phyloP scores from a whole-genome alignment of 805 yeast genomes.

The Candida silvicultrix region DNA sequence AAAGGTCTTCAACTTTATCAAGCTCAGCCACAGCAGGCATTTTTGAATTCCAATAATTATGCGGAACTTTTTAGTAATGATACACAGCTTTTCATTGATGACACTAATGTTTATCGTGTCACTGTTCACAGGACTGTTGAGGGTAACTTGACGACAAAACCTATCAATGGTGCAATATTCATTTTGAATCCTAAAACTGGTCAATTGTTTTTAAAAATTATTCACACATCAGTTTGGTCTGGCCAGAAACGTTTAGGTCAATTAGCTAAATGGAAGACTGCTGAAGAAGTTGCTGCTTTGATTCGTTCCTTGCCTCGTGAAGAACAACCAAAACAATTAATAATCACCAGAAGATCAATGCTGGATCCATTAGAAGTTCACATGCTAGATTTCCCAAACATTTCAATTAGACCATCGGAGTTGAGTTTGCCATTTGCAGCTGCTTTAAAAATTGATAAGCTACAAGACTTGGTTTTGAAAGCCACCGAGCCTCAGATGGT shows the following conservation, averaged over 20 bases:
- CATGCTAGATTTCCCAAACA: conserved; percentile 93
- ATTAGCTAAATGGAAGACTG: conserved; percentile 95
- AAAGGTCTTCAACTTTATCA: conserved; percentile 92
- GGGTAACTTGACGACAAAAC: conserved; percentile 88
- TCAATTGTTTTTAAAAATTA: conserved; percentile 79
- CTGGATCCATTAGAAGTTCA: conserved; percentile 94
- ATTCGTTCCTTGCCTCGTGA: conserved; percentile 85
- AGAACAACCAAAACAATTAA: conserved; percentile 90
- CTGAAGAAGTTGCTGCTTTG: conserved; percentile 93
- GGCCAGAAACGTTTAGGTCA: conserved; percentile 94
- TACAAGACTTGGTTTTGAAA: conserved; percentile 69
- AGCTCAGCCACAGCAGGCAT: conserved; percentile 89
- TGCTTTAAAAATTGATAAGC: conserved; percentile 73
- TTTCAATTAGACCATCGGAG: conserved; percentile 84
- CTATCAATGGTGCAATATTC: conserved; percentile 89
- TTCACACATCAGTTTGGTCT: conserved; percentile 93
- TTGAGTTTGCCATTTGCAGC: conserved; percentile 85
- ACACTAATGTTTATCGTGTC: conserved; percentile 89
- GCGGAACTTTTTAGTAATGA: conserved; percentile 85
- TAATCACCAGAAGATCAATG: conserved; percentile 86
- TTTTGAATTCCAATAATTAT: conserved; percentile 82
- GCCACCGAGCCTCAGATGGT: conserved; percentile 95
- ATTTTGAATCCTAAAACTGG: conserved; percentile 89
- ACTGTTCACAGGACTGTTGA: conserved; percentile 87
- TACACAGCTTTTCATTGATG: conserved; percentile 83